Percentiles rank a stretch among this genome's conserved stretches.
phyloP scores from a whole-genome alignment of 805 yeast genomes.

The Pichia deserticola region DNA sequence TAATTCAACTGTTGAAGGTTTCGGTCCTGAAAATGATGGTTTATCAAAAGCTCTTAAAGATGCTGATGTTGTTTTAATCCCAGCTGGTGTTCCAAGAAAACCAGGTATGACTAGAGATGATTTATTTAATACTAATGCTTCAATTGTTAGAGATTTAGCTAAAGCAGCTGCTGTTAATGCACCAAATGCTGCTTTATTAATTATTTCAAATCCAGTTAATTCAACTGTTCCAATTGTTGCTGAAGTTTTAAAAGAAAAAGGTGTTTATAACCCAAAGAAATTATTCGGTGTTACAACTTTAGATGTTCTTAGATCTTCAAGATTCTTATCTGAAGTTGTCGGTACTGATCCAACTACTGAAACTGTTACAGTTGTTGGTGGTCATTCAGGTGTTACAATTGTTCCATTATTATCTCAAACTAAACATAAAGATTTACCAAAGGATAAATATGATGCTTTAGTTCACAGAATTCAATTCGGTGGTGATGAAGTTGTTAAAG shows the following conservation, averaged over 20 bases:
- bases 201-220: constrained; percentile 94
- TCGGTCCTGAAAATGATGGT: constrained; percentile 68
- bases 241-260: constrained; percentile 78
- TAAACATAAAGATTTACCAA: constrained; percentile 54
- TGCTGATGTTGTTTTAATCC: constrained; percentile 83
- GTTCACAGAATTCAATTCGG: constrained; percentile 89
- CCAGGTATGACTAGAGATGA: constrained; percentile 99
- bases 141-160: constrained; percentile 90
- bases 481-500: constrained; percentile 85
- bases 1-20: constrained; percentile 82
- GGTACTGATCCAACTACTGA: constrained; percentile 73
- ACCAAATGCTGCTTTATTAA: constrained; percentile 75
- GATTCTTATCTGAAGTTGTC: constrained; percentile 64
- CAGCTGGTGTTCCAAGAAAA: constrained; percentile 98
- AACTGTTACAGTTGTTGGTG: constrained; percentile 86
- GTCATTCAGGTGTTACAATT: constrained; percentile 95
- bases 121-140: constrained; percentile 91
- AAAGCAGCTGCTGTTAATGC: constrained; percentile 72
- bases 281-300: constrained; percentile 94
- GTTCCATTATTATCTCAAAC: constrained; percentile 89
- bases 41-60: constrained; percentile 63
- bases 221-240: constrained; percentile 96
- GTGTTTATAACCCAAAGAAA: constrained; percentile 86
- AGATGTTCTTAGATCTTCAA: constrained; percentile 83
- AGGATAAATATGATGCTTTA: constrained; percentile 58